Base-by-base conservation (phyloP, 192 early-diverging fungal species). In the Coemansia sp. region DNA sequence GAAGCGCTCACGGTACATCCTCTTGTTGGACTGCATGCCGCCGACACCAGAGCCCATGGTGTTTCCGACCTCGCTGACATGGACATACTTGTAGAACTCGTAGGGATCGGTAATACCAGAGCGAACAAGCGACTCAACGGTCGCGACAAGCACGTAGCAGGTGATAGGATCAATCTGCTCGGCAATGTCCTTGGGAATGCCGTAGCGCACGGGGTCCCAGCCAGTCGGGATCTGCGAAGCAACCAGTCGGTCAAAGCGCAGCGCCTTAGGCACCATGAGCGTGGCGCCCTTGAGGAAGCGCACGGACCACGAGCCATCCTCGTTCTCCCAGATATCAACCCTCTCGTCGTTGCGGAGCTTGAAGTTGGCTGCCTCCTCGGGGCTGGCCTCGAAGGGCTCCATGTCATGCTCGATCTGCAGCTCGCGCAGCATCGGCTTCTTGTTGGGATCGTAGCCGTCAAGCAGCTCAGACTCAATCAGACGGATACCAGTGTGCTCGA, bases 31-130 rank as follows among this genome's bases (percentile, higher is more conserved):
- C 5, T 77, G 61, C 83, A 90, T 84, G 55, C 95, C 95, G 76
- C 95, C 95, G 48, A 96, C 85, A 78, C 91, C 93, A 48, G 90
- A 88, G 55, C 95, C 93, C 33, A 90, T 87, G 17, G 89, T 85
- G 87, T 91, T 96, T 63, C 95, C 95, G 33, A 97, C 87, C 70
- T 97, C 93, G 61, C 87, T 88, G 31, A 97, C 94, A 72, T 98
- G 95, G 59, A 98, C 92, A 73, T 96, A 94, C 73, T 89, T 81
- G 88, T 93, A 98, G 81, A 98, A 92, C 84, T 98, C 96, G 86
- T 98, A 98, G 11, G 96, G 93, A 68, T 98, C 96, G 31, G 94
- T 94, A 62, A 98, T 89, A 76, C 96, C 96, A 48, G 92, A 87
- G 52, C 92, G 86, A 48, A 94, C 84, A 60, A 98, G 83, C 3